Conservation (phyloP, 805 yeast species). For the Suhomyces prunicola region DNA sequence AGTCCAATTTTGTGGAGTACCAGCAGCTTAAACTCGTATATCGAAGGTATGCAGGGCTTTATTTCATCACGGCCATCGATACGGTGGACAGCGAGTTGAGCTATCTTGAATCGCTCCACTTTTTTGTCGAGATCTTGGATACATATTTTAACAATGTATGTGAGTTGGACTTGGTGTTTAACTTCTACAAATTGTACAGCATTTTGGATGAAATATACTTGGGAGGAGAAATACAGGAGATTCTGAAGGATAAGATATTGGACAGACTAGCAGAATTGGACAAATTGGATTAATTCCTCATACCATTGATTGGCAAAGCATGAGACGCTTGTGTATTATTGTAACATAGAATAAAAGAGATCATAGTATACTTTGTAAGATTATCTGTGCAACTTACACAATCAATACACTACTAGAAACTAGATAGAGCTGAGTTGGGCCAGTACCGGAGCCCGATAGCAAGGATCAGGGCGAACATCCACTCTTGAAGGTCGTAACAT, state of each 20-base stretch:
- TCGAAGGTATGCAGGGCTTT: slow-evolving; percentile 87
- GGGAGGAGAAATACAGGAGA: slow-evolving; percentile 90
- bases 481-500: no score
- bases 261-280: slow-evolving; percentile 66
- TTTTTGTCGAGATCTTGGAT: slow-evolving; percentile 86
- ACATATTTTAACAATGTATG: slow-evolving; percentile 86
- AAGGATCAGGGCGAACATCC: no score
- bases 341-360: neutral
- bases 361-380: no score
- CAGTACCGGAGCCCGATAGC: no score
- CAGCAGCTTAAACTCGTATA: slow-evolving; percentile 66
- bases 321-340: neutral
- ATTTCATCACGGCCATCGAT: slow-evolving; percentile 81
- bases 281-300: slow-evolving; percentile 42
- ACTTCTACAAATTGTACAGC: slow-evolving; percentile 78
- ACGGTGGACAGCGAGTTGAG: slow-evolving; percentile 76
- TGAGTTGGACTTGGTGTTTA: slow-evolving; percentile 89
- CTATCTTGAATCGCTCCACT: slow-evolving; percentile 78
- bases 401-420: no score
- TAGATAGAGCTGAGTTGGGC: no score
- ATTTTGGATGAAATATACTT: slow-evolving; percentile 83
- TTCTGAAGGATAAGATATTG: slow-evolving; percentile 65
- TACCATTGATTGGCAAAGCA: neutral
- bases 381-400: no score
- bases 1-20: slow-evolving; percentile 74